Base-by-base conservation (phyloP, 2,329 filamentous ascomycete genomes). In the Exophiala spinifera region DNA sequence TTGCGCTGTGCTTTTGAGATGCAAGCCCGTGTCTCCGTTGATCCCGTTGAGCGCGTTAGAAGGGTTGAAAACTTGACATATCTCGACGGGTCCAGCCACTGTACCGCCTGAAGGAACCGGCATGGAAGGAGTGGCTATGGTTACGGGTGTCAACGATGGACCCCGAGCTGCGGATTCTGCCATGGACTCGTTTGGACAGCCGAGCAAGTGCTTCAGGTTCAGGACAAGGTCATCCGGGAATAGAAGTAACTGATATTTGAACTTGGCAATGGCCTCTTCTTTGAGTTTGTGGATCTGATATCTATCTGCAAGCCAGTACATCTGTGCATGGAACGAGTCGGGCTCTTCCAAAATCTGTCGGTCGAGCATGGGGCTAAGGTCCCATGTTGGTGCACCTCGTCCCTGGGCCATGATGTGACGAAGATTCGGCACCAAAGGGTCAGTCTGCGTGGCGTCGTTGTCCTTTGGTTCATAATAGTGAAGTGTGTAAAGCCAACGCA, bases 261-360 rank as follows among this genome's bases (percentile, higher is more conserved):
- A 42, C 46, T 54, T 51, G 14, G 20, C 7, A 1, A 46, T 25
- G 5, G 43, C 48, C 21, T 40, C 31, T 7, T 39, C 39, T 21
- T 34, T 25, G 10, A 57, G 44, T 13, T 39, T 46, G 19, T 20
- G 37, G 45, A 61, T 56, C 13, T 39, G 44, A 43, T 59, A 61
- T 34, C 51, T 59, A 23, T 53, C 52, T 8, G 58, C 53, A 3
- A 61, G 17, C 17, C 58, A 39, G 47, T 58, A 61, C 43, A 61
- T 57, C 42, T 51, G 42, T 11, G 55, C 55, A n/a, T 57, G 55
- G 34, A 57, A 25, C 3, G 50, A 21, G 17, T 17, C 36, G 33
- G 43, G 45, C 5, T 21, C n/a, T 28, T 31, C 21, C 21, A 21
- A 31, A 8, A 28, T 33, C 4, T 40, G 7, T 28, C 23, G 17